A percentile compares a stretch with the other conserved stretches of the same genome.
These are phyloP conservation scores for Colletotrichum theobromicola DNA, from an alignment of 2,329 filamentous ascomycete genomes.

Conservation along the genomic window DNA sequence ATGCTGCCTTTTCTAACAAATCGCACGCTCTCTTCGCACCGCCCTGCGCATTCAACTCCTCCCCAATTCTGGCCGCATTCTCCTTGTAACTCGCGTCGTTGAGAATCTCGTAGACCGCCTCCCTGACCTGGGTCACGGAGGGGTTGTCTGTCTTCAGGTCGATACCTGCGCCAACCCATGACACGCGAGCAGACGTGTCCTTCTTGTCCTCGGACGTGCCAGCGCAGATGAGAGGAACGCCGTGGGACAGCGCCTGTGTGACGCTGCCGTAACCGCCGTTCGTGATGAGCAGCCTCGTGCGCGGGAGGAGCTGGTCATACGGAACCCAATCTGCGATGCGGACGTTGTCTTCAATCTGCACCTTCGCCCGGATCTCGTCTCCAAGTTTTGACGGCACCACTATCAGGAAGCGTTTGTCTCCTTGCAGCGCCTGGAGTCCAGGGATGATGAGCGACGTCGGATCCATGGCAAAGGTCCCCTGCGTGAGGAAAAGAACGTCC, in stretches of 20 bases:
- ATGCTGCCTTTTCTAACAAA: slow-evolving; percentile 29
- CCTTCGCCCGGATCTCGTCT: slow-evolving; percentile 27
- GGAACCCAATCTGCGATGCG: slow-evolving; percentile 39
- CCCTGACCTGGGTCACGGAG: slow-evolving; percentile 26
- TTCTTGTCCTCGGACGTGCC: slow-evolving; percentile 42
- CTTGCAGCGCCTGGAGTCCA: slow-evolving; percentile 35
- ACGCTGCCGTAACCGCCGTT: slow-evolving; percentile 43
- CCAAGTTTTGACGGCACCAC: slow-evolving; percentile 37
- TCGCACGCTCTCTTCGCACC: slow-evolving; percentile 30
- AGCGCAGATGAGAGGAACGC: slow-evolving; percentile 38
- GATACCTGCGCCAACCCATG: slow-evolving; percentile 36
- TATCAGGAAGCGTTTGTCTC: slow-evolving; percentile 31
- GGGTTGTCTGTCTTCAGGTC: slow-evolving; percentile 40
- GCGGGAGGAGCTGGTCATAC: slow-evolving; percentile 38
- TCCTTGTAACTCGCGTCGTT: slow-evolving; percentile 24
- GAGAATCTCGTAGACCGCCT: slow-evolving; percentile 30
- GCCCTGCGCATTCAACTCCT: slow-evolving; percentile 31
- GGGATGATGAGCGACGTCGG: slow-evolving; percentile 42
- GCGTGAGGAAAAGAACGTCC: slow-evolving; percentile 29
- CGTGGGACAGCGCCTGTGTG: slow-evolving; percentile 39
- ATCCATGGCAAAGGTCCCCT: slow-evolving; percentile 42
- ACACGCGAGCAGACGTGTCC: slow-evolving; percentile 38
- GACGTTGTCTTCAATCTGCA: slow-evolving; percentile 30
- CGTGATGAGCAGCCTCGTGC: slow-evolving; percentile 37
- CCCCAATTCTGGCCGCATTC: slow-evolving; percentile 27